phyloP scores from a whole-genome alignment of 129 eudicot genomes.

The Escallonia herrerae region DNA sequence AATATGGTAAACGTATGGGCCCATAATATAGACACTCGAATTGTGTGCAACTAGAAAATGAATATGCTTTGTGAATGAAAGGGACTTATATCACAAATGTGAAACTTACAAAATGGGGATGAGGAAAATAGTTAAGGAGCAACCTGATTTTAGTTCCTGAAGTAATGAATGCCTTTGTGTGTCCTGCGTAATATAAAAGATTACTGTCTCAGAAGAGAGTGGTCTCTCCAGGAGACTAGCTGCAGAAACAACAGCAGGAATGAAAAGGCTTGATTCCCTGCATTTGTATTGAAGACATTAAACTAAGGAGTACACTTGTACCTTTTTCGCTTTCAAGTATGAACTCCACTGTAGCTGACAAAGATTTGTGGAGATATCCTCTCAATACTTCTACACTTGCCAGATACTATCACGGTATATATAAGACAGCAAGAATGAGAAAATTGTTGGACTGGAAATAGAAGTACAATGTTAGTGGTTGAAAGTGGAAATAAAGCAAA shows the following conservation, averaged over 20 bases:
- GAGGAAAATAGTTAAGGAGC: constrained; percentile 13
- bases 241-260: constrained; percentile 17
- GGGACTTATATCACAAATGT: too few species aligned
- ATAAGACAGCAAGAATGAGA: constrained; percentile 24
- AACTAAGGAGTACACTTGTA: constrained; percentile 6
- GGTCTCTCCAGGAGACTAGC: constrained; percentile 52
- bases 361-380: constrained; percentile 69
- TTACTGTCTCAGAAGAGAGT: constrained; percentile 63
- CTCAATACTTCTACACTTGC: constrained; percentile 55
- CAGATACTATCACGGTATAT: constrained; percentile 50
- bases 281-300: constrained; percentile 4
- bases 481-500: neutral
- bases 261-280: neutral
- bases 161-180: constrained; percentile 78
- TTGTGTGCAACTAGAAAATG: too few species aligned
- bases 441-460: neutral
- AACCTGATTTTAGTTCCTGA: constrained; percentile 79
- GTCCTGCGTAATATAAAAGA: constrained; percentile 84
- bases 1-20: too few species aligned
- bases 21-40: too few species aligned
- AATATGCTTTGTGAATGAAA: neutral
- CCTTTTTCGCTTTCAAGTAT: constrained; percentile 68
- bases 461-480: neutral
- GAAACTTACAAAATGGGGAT: neutral
- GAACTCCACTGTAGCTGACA: constrained; percentile 69